Evolutionary conservation across 2,329 filamentous ascomycete species (phyloP).

Genomic region (Aureobasidium lini): DNA sequence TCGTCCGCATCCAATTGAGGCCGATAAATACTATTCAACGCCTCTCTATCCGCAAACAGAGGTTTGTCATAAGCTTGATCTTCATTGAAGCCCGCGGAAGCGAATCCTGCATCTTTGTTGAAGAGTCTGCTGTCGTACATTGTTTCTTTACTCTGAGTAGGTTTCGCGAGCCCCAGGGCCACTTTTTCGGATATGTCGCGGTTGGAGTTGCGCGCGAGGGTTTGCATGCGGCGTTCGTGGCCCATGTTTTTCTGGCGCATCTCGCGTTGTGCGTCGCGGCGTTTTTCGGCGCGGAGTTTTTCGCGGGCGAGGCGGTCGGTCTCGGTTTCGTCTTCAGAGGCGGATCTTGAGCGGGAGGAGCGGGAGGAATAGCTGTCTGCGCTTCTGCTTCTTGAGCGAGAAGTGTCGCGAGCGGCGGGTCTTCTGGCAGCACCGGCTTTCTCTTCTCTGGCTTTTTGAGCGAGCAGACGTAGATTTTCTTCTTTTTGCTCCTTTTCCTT

Average conservation of each 20-base stretch:
- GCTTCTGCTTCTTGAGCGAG: slow-evolving; percentile 21
- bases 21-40: slow-evolving; percentile 87
- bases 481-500: slow-evolving; percentile 95
- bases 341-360: slow-evolving; percentile 30
- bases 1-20: slow-evolving; percentile 66
- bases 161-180: slow-evolving; percentile 87
- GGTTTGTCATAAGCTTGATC: slow-evolving; percentile 97
- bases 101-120: slow-evolving; percentile 87
- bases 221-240: slow-evolving; percentile 79
- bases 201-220: slow-evolving; percentile 90
- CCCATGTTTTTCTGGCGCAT: slow-evolving; percentile 93
- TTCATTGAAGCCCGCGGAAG: slow-evolving; percentile 81
- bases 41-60: slow-evolving; percentile 90
- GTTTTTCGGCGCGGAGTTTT: slow-evolving; percentile 66
- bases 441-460: slow-evolving; percentile 86
- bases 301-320: slow-evolving; percentile 57
- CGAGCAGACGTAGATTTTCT: slow-evolving; percentile 77
- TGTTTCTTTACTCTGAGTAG: slow-evolving; percentile 80
- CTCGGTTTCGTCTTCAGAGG: slow-evolving; percentile 35
- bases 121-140: slow-evolving; percentile 98
- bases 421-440: slow-evolving; percentile 24
- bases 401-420: slow-evolving; percentile 22
- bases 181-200: slow-evolving; percentile 97
- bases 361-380: slow-evolving; percentile 16
- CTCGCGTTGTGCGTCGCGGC: slow-evolving; percentile 79